Base-by-base conservation (phyloP, 805 yeast species). In the Candida yuanshanica region DNA sequence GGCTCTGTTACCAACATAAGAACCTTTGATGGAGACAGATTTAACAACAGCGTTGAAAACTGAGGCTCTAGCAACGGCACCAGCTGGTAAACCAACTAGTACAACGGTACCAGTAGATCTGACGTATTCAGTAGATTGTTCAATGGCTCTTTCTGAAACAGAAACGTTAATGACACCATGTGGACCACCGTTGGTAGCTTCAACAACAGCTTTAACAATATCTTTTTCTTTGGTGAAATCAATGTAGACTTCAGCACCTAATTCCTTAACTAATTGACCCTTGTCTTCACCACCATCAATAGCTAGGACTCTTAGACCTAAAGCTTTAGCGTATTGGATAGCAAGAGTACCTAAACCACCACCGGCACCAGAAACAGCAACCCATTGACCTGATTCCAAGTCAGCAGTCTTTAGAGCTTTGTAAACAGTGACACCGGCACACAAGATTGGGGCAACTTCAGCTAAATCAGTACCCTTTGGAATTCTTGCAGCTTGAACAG, bases 271-370 rank as follows among this genome's bases (percentile, higher is more conserved):
- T 47, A 78, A 63, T 32, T 61, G 65, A 45, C 69, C 77, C 66
- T 83, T 82, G 35, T 74, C 87, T 12, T 61, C 83, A 65, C 87
- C 87, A 62, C 85, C 86, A 58, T 83, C 90, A 51, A 83, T 80
- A 51, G 76, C 88, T 27, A 82, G 52, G 36, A 81, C 85, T 69
- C 75, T 74, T 64, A 68, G 69, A 55, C 90, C 91, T 83, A 81
- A 75, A 46, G 86, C 87, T 52, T 64, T 72, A 47, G 86, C 89
- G 65, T 80, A 83, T 66, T 83, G 89, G 53, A 82, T 69, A 42
- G 87, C 88, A 50, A 83, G 65, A 31, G 86, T 69, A 58, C 90
- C 91, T 63, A 83, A 73, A 58, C 91, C 90, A 62, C 90, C 90
- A 63, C 79, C 85, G 47, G 88, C 89, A 68, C 91, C 90, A 43